These are phyloP conservation scores for Dendryphion nanum DNA, from an alignment of 2,329 filamentous ascomycete species.

Conservation along the genomic window DNA sequence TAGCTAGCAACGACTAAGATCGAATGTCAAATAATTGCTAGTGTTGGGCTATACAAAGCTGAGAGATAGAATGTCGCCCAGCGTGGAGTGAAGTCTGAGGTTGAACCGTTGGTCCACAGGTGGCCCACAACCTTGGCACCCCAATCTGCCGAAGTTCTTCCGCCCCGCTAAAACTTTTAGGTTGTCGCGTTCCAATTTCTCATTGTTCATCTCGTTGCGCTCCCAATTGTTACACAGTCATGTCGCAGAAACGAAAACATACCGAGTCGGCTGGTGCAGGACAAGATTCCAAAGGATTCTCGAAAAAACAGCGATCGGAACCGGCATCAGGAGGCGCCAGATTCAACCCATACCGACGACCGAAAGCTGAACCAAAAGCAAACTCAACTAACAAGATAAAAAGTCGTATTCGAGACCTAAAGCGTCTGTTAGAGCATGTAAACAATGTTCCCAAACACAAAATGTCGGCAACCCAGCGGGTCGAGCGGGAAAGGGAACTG, in stretches of 20 bases:
- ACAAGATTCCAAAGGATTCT: conserved; percentile 6
- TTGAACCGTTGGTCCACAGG: too few relatives aligned
- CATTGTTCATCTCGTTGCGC: neutral
- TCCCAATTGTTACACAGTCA: conserved; percentile 12
- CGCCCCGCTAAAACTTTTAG: conserved; percentile 4
- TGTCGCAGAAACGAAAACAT: conserved; percentile 39
- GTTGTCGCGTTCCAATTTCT: conserved; percentile 4
- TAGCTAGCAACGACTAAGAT: too few relatives aligned
- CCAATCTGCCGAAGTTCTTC: too few relatives aligned
- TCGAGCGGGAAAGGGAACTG: conserved; percentile 71
- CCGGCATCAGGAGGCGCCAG: conserved; percentile 17
- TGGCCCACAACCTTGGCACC: too few relatives aligned
- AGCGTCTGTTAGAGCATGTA: conserved; percentile 61
- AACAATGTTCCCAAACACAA: conserved; percentile 45
- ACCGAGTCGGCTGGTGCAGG: conserved; percentile 16
- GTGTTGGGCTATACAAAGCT: too few relatives aligned
- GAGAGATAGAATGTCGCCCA: too few relatives aligned
- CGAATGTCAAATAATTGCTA: too few relatives aligned
- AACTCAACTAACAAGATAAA: conserved; percentile 60
- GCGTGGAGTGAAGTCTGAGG: too few relatives aligned
- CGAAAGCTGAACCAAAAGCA: conserved; percentile 23
- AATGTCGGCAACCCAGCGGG: conserved; percentile 65
- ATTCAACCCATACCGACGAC: conserved; percentile 11
- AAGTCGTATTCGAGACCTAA: conserved; percentile 69
- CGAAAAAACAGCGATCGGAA: conserved; percentile 24